phyloP scores from a whole-genome alignment of 176 grass and related monocot genomes.

The Panicum miliaceum region DNA sequence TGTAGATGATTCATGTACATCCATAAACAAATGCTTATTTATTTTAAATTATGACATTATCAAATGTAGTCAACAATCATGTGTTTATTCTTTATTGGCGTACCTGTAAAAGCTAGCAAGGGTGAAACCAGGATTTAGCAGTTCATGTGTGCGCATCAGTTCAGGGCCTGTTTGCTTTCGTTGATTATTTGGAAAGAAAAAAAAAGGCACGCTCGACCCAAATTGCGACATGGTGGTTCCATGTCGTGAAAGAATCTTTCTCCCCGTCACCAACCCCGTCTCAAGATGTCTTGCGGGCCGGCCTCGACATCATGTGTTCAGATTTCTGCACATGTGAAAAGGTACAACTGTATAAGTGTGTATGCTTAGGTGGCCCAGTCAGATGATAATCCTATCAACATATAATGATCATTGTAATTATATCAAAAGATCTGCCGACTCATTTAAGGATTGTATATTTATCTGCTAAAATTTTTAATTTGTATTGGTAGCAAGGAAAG shows the following conservation, averaged over 20 bases:
- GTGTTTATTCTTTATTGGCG: background rate
- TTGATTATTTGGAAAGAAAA: background rate
- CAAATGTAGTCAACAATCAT: slow-evolving; percentile 2
- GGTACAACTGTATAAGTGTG: background rate
- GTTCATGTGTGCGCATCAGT: slow-evolving; percentile 9
- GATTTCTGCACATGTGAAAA: slow-evolving; percentile 58
- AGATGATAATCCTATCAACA: slow-evolving; percentile 14
- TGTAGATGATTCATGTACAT: background rate
- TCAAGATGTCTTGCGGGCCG: slow-evolving; percentile 47
- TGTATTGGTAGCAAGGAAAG: background rate
- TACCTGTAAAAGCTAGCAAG: background rate
- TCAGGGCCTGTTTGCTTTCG: slow-evolving; percentile 11
- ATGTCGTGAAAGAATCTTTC: background rate
- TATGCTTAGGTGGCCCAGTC: slow-evolving; percentile 14
- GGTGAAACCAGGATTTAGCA: background rate
- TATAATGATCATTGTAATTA: background rate
- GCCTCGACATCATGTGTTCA: slow-evolving; percentile 70
- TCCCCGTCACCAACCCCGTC: background rate
- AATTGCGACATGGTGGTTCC: background rate
- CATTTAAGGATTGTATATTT: background rate
- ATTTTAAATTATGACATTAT: background rate
- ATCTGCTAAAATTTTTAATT: background rate
- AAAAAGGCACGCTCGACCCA: background rate
- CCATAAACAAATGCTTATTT: background rate
- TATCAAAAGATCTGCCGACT: background rate